Percentiles rank a stretch among this genome's conserved stretches.
phyloP scores from a whole-genome alignment of 176 grass and related monocot species.

The Rhynchospora pubera region DNA sequence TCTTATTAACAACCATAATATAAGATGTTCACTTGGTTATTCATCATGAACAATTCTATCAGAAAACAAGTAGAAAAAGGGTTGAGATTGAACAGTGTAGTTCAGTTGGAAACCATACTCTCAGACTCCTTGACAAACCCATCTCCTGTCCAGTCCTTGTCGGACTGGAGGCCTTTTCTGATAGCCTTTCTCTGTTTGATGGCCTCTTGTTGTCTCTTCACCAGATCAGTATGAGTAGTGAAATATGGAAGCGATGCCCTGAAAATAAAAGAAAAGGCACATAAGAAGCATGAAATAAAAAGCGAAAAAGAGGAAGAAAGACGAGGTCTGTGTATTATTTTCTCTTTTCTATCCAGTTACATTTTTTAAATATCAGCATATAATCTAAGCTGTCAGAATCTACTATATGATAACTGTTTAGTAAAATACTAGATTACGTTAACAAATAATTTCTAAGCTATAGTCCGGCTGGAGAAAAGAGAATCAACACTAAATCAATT shows the following conservation, averaged over 20 bases:
- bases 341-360: not conserved
- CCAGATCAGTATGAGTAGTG: constrained; percentile 84
- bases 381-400: not conserved
- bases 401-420: not conserved
- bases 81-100: not conserved
- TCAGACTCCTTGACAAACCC: constrained; percentile 87
- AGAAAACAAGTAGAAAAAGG: not conserved
- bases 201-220: constrained; percentile 68
- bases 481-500: not conserved
- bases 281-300: not conserved
- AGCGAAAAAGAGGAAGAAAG: not conserved
- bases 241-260: constrained; percentile 86
- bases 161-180: constrained; percentile 69
- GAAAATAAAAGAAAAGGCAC: not conserved
- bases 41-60: not conserved
- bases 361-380: constrained; percentile 3
- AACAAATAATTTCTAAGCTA: not conserved
- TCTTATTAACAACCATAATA: not conserved
- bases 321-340: not conserved
- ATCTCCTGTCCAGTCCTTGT: constrained; percentile 98
- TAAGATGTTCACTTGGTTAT: not conserved
- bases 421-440: not conserved
- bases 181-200: constrained; percentile 78
- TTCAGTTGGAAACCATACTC: constrained; percentile 97
- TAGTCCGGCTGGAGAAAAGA: not conserved